Conservation (phyloP, 2,329 filamentous ascomycete species). For the Byssochlamys sp. region DNA sequence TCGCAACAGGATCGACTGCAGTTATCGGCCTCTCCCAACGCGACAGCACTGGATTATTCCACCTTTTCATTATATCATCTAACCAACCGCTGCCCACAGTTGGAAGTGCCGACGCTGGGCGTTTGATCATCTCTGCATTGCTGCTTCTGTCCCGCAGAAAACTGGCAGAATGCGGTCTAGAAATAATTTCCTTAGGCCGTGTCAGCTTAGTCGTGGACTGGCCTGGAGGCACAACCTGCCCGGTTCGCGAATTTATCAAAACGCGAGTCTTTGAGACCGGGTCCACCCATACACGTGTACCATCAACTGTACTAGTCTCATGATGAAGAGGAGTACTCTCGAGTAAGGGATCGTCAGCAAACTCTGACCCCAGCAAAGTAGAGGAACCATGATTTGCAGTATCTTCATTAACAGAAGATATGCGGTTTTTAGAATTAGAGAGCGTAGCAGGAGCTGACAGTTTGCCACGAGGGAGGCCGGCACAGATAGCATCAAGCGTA, state of each 20-base stretch:
- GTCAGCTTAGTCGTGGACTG: conserved; percentile 9
- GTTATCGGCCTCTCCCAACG: conserved; percentile 36
- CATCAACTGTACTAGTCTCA: conserved; percentile 11
- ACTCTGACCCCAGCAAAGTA: background rate
- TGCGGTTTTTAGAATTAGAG: background rate
- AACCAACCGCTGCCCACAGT: conserved; percentile 45
- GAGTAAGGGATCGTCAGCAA: background rate
- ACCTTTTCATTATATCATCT: conserved; percentile 50
- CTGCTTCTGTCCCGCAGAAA: conserved; percentile 5
- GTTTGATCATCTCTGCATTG: conserved; percentile 3
- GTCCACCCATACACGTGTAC: conserved; percentile 48
- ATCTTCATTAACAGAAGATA: background rate
- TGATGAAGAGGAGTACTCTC: background rate
- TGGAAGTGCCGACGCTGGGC: conserved; percentile 11
- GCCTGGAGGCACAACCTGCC: conserved; percentile 18
- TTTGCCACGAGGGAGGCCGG: conserved; percentile 4
- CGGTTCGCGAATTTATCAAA: conserved; percentile 25
- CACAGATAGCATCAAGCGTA: conserved; percentile 11
- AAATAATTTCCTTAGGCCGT: conserved; percentile 5
- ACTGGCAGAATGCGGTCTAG: conserved; percentile 11
- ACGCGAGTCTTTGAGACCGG: conserved; percentile 41
- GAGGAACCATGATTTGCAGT: background rate
- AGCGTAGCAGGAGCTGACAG: background rate
- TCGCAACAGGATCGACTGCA: conserved; percentile 19
- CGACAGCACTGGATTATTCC: conserved; percentile 71